A percentile compares a stretch with the other conserved stretches of the same genome.
phyloP scores from a whole-genome alignment of 2,329 filamentous ascomycete species.

The Triangularia setosa region DNA sequence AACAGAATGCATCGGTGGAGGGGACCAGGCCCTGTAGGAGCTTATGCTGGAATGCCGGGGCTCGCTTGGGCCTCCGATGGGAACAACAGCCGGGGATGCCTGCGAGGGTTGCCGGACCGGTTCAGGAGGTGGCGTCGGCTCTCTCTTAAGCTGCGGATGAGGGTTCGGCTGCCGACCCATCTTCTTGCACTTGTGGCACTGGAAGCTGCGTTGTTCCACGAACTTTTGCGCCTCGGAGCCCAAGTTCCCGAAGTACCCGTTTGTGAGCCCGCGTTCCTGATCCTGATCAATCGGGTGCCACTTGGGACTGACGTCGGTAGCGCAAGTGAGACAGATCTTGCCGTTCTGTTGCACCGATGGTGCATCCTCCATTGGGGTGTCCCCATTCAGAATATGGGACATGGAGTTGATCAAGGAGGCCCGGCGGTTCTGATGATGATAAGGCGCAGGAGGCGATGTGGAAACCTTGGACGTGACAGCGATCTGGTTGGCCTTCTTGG shows the following conservation, averaged over 20 bases:
- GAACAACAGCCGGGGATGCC: constrained; percentile 18
- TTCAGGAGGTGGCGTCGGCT: constrained; percentile 29
- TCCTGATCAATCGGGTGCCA: constrained; percentile 62
- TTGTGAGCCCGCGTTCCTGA: constrained; percentile 50
- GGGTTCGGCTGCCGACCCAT: constrained; percentile 43
- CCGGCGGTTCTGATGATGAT: constrained; percentile 45
- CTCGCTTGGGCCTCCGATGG: constrained; percentile 16
- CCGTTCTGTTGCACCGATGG: constrained; percentile 39
- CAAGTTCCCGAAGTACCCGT: constrained; percentile 47
- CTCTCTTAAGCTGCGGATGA: constrained; percentile 28
- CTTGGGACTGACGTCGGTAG: constrained; percentile 67
- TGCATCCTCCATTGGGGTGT: constrained; percentile 20
- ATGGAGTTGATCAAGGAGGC: constrained; percentile 46
- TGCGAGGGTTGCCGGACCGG: constrained; percentile 23
- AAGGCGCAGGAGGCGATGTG: constrained; percentile 37
- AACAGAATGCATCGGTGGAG: constrained; percentile 12
- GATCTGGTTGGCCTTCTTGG: constrained; percentile 82
- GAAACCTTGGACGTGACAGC: constrained; percentile 58
- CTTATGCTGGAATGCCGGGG: constrained; percentile 19
- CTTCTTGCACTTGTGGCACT: constrained; percentile 73
- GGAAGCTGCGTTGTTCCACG: constrained; percentile 57
- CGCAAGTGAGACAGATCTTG: constrained; percentile 61
- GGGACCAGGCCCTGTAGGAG: constrained; percentile 18
- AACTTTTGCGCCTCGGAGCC: constrained; percentile 57
- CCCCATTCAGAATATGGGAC: constrained; percentile 26